Evolutionary conservation across 2,329 filamentous ascomycete species (phyloP).

Genomic region (Penicillium janthinellum): DNA sequence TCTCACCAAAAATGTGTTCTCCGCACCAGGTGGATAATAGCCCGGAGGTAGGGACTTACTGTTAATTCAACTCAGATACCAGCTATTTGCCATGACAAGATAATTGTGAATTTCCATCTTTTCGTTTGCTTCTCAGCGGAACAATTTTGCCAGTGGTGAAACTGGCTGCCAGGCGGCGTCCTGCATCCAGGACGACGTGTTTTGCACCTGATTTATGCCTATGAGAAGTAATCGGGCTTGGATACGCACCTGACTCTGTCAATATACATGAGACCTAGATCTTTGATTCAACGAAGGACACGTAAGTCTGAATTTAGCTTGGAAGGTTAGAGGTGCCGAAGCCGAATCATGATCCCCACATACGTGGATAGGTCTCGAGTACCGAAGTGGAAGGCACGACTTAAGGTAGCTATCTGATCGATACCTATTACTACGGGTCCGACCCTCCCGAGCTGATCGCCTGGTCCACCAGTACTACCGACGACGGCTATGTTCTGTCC

Average conservation of each 20-base stretch:
- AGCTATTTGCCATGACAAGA: too few relatives aligned
- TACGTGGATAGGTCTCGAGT: slow-evolving; percentile 31
- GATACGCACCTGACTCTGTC: background rate
- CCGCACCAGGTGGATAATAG: too few relatives aligned
- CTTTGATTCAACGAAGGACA: background rate
- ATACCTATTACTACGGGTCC: slow-evolving; percentile 36
- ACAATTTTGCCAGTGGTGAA: background rate
- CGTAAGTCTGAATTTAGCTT: background rate
- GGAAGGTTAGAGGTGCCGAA: background rate
- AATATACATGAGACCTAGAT: background rate
- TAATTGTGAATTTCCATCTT: too few relatives aligned
- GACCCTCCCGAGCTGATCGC: slow-evolving; percentile 43
- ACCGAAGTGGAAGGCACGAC: slow-evolving; percentile 38
- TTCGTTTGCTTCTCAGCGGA: too few relatives aligned
- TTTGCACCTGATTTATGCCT: background rate
- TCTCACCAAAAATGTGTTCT: too few relatives aligned
- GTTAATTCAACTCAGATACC: too few relatives aligned
- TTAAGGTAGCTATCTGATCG: slow-evolving; percentile 46
- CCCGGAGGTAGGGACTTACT: too few relatives aligned
- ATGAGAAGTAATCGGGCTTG: background rate
- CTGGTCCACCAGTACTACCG: slow-evolving; percentile 57
- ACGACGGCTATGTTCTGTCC: slow-evolving; percentile 54
- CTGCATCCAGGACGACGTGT: background rate
- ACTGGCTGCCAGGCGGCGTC: background rate
- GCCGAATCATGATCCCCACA: background rate